Base-by-base conservation (phyloP, 2,329 filamentous ascomycete species). In the Beauveria australis region DNA sequence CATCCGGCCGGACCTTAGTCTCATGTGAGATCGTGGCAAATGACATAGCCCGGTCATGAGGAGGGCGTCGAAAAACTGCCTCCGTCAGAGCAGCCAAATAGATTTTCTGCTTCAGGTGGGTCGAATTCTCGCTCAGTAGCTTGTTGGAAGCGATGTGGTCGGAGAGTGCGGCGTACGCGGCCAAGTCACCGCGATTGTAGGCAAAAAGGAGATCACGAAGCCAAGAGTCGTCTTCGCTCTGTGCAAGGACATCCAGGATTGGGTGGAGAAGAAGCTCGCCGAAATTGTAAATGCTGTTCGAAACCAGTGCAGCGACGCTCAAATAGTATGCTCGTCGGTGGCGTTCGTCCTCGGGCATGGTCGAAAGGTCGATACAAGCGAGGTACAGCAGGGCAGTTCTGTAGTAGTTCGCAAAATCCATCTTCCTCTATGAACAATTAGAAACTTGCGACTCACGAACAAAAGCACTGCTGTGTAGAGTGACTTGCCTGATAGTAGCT, bases 281-380 rank as follows among this genome's bases (percentile, higher is more conserved):
- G 69, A 99, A 99, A 80, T 99, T 99, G 85, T 99, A 97, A 78
- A 97, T 99, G 69, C 86, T 91, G 70, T 93, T 90, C 55, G 92
- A 97, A 44, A 97, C 89, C 9, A 99, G 83, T 10, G 94, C 94
- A 30, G 94, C 92, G 59, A 97, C 88, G 70, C 89, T 89, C 64
- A 99, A 87, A 73, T 97, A 92, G 77, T 96, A 96, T 49, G 94
- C 94, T 68, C 93, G 87, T 62, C 83, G 83, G 73, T 88, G 87
- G 68, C 90, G 88, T 74, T 99, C 92, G 59, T 83, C 79, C 59
- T 85, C 78, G 48, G 87, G 81, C 61, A 99, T 81, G 60, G 89
- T 83, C 62, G 86, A 81, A 65, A 97, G 78, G 69, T 97, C 89
- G 71, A 99, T 90, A 76, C 94, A 99, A 64, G 94, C 94, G 61